phyloP scores from a whole-genome alignment of 495 filamentous ascomycete genomes.

The Podospora comata region DNA sequence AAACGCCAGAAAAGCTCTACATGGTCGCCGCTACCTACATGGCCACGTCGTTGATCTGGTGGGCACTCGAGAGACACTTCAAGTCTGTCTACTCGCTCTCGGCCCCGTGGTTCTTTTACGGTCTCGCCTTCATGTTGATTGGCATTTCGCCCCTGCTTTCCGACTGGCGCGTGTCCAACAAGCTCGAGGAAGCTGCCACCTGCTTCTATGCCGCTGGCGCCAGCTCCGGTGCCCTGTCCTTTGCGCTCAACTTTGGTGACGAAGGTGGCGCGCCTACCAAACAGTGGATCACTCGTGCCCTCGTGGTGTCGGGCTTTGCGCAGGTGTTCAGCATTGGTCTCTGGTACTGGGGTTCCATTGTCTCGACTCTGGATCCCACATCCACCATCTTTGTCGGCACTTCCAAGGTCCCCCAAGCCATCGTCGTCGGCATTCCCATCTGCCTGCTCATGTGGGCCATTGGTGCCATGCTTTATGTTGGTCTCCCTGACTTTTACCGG shows the following conservation, averaged over 20 bases:
- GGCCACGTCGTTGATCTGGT: constrained; percentile 60
- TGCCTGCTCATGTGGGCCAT: constrained; percentile 53
- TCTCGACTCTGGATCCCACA: constrained; percentile 33
- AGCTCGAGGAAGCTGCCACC: constrained; percentile 57
- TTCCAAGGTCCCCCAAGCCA: constrained; percentile 36
- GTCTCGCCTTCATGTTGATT: constrained; percentile 59
- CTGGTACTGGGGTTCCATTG: constrained; percentile 61
- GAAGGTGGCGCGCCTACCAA: constrained; percentile 58
- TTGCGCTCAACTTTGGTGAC: constrained; percentile 66
- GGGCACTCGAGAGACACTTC: constrained; percentile 55
- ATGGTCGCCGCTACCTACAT: constrained; percentile 61
- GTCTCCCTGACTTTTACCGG: constrained; percentile 64
- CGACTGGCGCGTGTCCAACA: constrained; percentile 39
- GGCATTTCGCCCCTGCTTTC: constrained; percentile 57
- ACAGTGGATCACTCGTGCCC: constrained; percentile 63
- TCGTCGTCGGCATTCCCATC: constrained; percentile 50
- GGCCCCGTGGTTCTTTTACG: constrained; percentile 60
- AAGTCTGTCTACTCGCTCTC: constrained; percentile 57
- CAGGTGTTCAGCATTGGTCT: constrained; percentile 62
- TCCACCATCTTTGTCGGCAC: constrained; percentile 25
- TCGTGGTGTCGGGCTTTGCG: constrained; percentile 60
- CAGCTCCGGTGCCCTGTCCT: constrained; percentile 58
- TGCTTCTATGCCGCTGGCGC: constrained; percentile 60
- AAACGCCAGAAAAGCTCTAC: constrained; percentile 61
- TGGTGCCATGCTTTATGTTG: constrained; percentile 50